These are phyloP conservation scores for Suhomyces maxii DNA, from an alignment of 1,139 yeast species.

Conservation along the genomic window DNA sequence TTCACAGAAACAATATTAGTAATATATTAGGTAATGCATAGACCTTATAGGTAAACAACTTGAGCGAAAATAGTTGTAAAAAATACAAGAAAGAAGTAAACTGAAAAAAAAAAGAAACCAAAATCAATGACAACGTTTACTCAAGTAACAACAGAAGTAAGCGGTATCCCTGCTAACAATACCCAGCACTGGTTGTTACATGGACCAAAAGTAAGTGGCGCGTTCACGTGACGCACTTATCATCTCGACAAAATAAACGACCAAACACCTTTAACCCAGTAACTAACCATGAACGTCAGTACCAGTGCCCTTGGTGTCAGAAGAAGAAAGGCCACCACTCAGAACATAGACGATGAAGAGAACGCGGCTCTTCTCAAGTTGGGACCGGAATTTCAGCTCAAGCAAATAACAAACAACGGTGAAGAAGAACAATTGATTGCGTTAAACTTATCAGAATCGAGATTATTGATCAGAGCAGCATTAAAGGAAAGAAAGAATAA, in stretches of 20 bases:
- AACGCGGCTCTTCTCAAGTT: slow-evolving; percentile 83
- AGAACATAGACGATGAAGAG: slow-evolving; percentile 78
- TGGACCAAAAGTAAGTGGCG: too few species aligned
- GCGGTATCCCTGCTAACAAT: too few species aligned
- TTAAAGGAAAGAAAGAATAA: slow-evolving; percentile 71
- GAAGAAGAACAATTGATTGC: slow-evolving; percentile 77
- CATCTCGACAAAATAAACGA: too few species aligned
- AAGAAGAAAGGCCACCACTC: slow-evolving; percentile 61
- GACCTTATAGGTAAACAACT: neutral
- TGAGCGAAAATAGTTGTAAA: too few species aligned
- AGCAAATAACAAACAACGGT: slow-evolving; percentile 80
- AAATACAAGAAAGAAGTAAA: too few species aligned
- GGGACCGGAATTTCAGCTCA: slow-evolving; percentile 88
- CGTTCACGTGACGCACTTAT: too few species aligned
- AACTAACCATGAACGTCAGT: slow-evolving; percentile 69
- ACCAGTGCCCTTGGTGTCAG: slow-evolving; percentile 86
- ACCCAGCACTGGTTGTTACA: too few species aligned
- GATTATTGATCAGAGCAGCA: slow-evolving; percentile 88
- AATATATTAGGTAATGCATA: neutral
- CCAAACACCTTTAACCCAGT: too few species aligned
- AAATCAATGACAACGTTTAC: too few species aligned
- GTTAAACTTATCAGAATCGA: slow-evolving; percentile 82
- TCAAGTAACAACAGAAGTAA: too few species aligned
- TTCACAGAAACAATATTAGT: neutral
- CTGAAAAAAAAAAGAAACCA: too few species aligned